Percentiles rank a stretch among this genome's conserved stretches.
These are phyloP conservation scores for Phanerodontia chrysosporium DNA, from an alignment of 768 basidiomycete species.

Conservation along the genomic window DNA sequence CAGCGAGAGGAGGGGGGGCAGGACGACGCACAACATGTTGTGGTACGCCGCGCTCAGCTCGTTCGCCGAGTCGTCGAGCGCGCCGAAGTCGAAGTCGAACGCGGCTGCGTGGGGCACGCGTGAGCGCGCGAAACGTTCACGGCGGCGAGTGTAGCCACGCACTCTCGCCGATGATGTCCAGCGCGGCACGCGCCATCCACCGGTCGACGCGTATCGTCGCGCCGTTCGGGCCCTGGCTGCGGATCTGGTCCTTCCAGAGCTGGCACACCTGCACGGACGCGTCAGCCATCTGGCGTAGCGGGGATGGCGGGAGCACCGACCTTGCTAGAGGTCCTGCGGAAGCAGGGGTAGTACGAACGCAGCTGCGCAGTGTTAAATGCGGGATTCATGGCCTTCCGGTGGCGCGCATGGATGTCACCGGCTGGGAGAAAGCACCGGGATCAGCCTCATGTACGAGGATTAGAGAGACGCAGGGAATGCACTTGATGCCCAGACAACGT, in stretches of 20 bases:
- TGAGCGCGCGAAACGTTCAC: too few species aligned
- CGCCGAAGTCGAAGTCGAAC: conserved; percentile 34
- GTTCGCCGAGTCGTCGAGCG: background rate
- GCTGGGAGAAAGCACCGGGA: conserved; percentile 7
- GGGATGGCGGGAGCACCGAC: background rate
- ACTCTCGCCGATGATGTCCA: conserved; percentile 38
- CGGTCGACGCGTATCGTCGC: background rate
- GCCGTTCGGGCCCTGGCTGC: conserved; percentile 41
- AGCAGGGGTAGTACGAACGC: conserved; percentile 23
- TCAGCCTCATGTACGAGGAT: background rate
- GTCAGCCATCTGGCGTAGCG: background rate
- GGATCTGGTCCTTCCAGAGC: conserved; percentile 20
- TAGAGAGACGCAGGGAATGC: background rate
- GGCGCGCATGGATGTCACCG: conserved; percentile 23
- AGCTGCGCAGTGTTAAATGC: conserved; percentile 26
- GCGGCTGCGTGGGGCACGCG: background rate
- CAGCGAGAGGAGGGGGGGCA: background rate
- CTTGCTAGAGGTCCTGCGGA: conserved; percentile 21
- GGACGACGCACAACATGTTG: conserved; percentile 16
- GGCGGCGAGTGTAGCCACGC: too few species aligned
- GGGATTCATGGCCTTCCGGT: conserved; percentile 33
- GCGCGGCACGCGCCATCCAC: conserved; percentile 35
- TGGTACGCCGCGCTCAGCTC: background rate
- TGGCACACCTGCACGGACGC: background rate
- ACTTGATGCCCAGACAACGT: conserved; percentile 8